These are phyloP conservation scores for Cystobasidiaceae sp. DNA, from an alignment of 1,284 basidiomycete genomes.

Conservation along the genomic window DNA sequence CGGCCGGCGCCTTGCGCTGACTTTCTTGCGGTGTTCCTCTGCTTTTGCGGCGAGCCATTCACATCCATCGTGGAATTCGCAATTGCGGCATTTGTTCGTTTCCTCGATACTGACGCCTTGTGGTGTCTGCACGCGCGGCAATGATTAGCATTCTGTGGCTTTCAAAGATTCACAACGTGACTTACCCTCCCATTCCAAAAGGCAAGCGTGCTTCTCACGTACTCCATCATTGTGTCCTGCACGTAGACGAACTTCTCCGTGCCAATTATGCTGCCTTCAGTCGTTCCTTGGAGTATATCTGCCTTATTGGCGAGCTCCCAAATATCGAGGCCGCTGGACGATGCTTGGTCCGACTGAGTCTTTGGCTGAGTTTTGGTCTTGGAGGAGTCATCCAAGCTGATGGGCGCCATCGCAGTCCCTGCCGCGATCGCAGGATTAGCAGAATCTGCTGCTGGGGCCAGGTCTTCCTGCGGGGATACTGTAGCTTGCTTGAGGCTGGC, in stretches of 20 bases:
- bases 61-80: constrained; percentile 41
- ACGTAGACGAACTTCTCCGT: constrained; percentile 27
- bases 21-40: constrained; percentile 14
- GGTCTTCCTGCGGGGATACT: not conserved
- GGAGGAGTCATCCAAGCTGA: too few relatives aligned
- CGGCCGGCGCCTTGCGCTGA: not conserved
- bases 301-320: constrained; percentile 15
- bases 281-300: not conserved
- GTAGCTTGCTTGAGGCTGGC: not conserved
- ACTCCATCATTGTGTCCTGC: constrained; percentile 19
- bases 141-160: constrained; percentile 21
- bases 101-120: constrained; percentile 11
- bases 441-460: too few relatives aligned
- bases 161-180: not conserved
- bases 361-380: too few relatives aligned
- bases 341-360: too few relatives aligned
- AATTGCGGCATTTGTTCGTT: constrained; percentile 30
- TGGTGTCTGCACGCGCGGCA: not conserved
- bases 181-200: constrained; percentile 36
- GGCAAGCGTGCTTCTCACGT: constrained; percentile 12
- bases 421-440: too few relatives aligned
- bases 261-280: constrained; percentile 36
- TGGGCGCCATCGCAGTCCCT: too few relatives aligned
- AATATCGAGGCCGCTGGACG: too few relatives aligned
- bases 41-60: constrained; percentile 38